Percentiles rank a stretch among this genome's conserved stretches.
Evolutionary conservation across 257 asterid species (phyloP).

Genomic region (Verbascum thapsus): DNA sequence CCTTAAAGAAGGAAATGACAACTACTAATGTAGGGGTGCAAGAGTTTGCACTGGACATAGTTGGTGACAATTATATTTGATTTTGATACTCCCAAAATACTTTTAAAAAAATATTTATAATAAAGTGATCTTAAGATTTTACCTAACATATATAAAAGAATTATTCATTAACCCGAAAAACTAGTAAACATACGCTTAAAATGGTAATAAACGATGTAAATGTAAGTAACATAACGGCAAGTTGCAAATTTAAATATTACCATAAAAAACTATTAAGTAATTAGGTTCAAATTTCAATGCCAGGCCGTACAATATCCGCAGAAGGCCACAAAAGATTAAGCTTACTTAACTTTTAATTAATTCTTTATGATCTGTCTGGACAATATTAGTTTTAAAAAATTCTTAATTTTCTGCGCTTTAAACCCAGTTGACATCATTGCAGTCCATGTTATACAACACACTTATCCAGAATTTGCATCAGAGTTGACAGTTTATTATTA

Average conservation of each 20-base stretch:
- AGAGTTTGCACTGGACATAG: no score
- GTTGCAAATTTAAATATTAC: slow-evolving; percentile 24
- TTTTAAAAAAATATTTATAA: no score
- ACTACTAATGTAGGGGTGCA: no score
- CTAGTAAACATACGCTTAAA: no score
- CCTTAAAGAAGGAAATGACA: no score
- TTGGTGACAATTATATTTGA: no score
- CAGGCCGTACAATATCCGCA: slow-evolving; percentile 27
- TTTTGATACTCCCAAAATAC: no score
- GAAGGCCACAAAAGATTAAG: slow-evolving; percentile 17
- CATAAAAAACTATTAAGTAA: slow-evolving; percentile 1
- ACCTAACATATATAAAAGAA: no score
- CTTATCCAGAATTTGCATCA: slow-evolving; percentile 20
- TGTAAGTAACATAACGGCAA: slow-evolving; percentile 13
- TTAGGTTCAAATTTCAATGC: slow-evolving; percentile 20
- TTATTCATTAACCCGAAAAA: no score
- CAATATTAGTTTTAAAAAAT: neutral
- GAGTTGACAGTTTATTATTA: slow-evolving; percentile 14
- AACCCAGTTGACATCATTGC: slow-evolving; percentile 33
- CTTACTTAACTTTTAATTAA: slow-evolving; percentile 11
- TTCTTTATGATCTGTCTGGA: slow-evolving; percentile 16
- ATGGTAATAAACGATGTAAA: neutral
- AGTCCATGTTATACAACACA: slow-evolving; percentile 24
- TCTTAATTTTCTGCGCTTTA: slow-evolving; percentile 20
- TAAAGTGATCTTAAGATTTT: no score